Base-by-base conservation (phyloP, 2,329 filamentous ascomycete species). In the Metarhizium sp. region DNA sequence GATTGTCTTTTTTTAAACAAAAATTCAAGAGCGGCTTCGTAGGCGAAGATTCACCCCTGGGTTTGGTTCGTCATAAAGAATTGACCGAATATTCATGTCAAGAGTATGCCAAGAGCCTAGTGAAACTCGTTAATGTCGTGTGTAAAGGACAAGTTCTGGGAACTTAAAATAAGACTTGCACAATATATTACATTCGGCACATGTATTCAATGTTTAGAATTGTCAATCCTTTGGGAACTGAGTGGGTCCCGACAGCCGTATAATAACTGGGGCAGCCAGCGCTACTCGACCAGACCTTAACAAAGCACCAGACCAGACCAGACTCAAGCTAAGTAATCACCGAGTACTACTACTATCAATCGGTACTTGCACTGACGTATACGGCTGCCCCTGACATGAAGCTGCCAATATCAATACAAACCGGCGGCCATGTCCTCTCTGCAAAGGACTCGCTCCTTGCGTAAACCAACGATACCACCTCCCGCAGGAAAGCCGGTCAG, bases 381-480 rank as follows among this genome's bases (percentile, higher is more conserved):
- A 46, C 25, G 14, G 45, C 45, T 14, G 18, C 25, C 45, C 45
- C 45, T 48, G 25, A 48, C 45, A 30, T 48, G 45, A 48, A 48
- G 45, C 45, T 16, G 25, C 25, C 25, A 29, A 32, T 18, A 42
- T 43, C 36, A 16, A 32, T 16, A 20, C 38, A 6, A 45, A n/a
- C 14, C 5, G 29, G 25, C 54, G 49, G 51, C 54, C 47, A 58
- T 59, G 52, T 57, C 59, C 43, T 57, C 59, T 29, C 48, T 61
- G 25, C 51, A 51, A 14, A 53, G 51, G 20, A 50, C 45, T 14
- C 56, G 56, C 18, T 79, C 79, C 2, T 60, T 81, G 55, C 77
- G 78, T 40, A 75, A 50, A 57, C 59, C 20, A 53, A 58, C 46
- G 57, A 55, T 49, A 29, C 59, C 43, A 29, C 53, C 48, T 48